Evolutionary conservation across 306 rosid species (phyloP).

Genomic region (Luffa acutangula): DNA sequence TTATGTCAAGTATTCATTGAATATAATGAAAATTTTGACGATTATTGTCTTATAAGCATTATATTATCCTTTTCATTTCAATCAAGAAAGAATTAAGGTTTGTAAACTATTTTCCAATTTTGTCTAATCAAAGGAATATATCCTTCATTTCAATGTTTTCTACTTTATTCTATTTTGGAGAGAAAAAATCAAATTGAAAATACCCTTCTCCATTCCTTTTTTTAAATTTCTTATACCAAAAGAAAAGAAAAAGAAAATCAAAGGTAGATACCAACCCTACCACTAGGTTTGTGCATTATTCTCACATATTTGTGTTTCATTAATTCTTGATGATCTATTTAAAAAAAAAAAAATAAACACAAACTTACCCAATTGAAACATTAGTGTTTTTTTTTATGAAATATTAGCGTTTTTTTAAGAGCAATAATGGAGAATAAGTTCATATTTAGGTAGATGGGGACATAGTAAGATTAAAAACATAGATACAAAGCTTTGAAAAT

Average conservation of each 20-base stretch:
- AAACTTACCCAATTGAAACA: not conserved
- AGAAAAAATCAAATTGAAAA: not conserved
- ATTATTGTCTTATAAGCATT: not conserved
- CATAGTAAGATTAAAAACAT: not conserved
- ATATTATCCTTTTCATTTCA: not conserved
- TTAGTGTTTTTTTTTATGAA: not conserved
- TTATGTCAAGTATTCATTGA: not conserved
- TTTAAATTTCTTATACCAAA: not conserved
- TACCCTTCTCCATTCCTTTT: not conserved
- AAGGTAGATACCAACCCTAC: conserved; percentile 3
- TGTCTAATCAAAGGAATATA: conserved; percentile 10
- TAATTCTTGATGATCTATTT: not conserved
- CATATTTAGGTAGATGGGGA: not conserved
- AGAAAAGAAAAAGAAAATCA: not conserved
- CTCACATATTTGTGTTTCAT: not conserved
- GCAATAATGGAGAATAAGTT: not conserved
- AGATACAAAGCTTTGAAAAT: not conserved
- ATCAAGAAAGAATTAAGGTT: not conserved
- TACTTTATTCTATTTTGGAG: conserved; percentile 1
- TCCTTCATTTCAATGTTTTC: conserved; percentile 2
- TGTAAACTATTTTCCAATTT: not conserved
- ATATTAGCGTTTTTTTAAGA: not conserved
- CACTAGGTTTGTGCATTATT: not conserved
- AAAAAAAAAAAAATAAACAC: not conserved
- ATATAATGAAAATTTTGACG: not conserved